Evolutionary conservation across 371 early-diverging fungal species (phyloP).

Genomic region (Neoconidiobolus thromboides): DNA sequence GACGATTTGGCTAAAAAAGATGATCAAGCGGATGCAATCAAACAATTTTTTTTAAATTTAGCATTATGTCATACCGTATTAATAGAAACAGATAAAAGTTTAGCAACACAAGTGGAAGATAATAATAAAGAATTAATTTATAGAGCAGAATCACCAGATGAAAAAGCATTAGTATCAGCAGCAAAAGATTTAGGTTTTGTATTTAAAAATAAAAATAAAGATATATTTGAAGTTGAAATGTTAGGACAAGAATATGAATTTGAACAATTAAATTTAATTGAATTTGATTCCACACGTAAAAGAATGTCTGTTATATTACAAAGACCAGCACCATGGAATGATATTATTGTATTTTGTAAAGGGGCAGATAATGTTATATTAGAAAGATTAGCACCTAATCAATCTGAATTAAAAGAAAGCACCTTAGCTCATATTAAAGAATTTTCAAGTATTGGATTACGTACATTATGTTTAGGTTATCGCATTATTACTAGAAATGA

Average conservation of each 20-base stretch:
- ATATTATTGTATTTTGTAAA: slow-evolving; percentile 74
- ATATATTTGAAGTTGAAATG: slow-evolving; percentile 36
- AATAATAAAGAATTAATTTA: slow-evolving; percentile 19
- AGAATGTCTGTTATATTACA: slow-evolving; percentile 82
- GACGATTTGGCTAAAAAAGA: slow-evolving; percentile 27
- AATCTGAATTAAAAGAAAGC: slow-evolving; percentile 23
- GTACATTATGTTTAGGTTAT: slow-evolving; percentile 79
- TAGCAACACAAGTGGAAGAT: slow-evolving; percentile 26
- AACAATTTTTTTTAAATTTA: slow-evolving; percentile 67
- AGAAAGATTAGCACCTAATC: slow-evolving; percentile 32
- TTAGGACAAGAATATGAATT: slow-evolving; percentile 41
- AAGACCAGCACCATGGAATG: slow-evolving; percentile 52
- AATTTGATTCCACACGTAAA: slow-evolving; percentile 85
- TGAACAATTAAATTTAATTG: slow-evolving; percentile 58
- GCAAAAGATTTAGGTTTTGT: slow-evolving; percentile 74
- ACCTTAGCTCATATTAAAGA: slow-evolving; percentile 44
- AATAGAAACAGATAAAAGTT: slow-evolving; percentile 31
- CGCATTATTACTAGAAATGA: slow-evolving; percentile 34
- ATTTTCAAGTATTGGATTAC: slow-evolving; percentile 59
- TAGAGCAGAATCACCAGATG: slow-evolving; percentile 68
- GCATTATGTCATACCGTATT: slow-evolving; percentile 90
- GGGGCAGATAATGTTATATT: slow-evolving; percentile 93
- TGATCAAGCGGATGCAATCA: slow-evolving; percentile 18
- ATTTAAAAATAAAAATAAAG: slow-evolving; percentile 34
- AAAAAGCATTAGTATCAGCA: slow-evolving; percentile 68